Evolutionary conservation across 1,284 basidiomycete species (phyloP), one percentile per base, ranked within the genome.

Genomic region (Cutaneotrichosporon spelunceum): DNA sequence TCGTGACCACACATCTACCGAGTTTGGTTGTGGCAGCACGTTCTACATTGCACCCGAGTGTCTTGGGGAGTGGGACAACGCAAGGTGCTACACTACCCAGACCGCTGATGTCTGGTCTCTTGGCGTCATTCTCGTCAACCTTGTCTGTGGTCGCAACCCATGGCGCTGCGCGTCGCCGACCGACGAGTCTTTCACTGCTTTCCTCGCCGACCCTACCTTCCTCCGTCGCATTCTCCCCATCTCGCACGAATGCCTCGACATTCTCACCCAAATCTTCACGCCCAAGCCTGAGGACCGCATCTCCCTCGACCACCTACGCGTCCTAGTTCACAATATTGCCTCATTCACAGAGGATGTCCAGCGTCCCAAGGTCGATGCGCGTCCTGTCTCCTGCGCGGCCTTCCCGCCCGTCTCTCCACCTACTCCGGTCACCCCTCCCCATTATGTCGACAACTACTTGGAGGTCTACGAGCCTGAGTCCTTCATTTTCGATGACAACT

Each of bases 101-200:
- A 82, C 85, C 59, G 88, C 87, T 72, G 94, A 98, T 72, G 85
- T 96, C 62, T 98, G 94, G 94, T 88, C 93, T 7, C 82, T 97
- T 59, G 95, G 94, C 52, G 92, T 99, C 72, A 84, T 85, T 69
- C 88, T 99, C 53, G 88, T 98, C 76, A 95, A 94, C 79, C 84
- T 97, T 80, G 86, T 92, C 61, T 88, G 88, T 62, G 89, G 90
- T 29, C 86, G 89, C 45, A 91, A 89, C 76, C 93, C 91, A 6
- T 97, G 94, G 94, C 84, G 85, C 66, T 83, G 84, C 67, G 92
- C 93, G 8, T 84, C 83, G 33, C 78, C 82, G 7, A 80, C 82
- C 47, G 91, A 96, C 78, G 84, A 86, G 60, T 86, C 86, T 54
- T 95, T 90, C 80, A 76, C 80, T 33, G 83, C 85, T 1, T 93